These are phyloP conservation scores for Agrocybe pediades DNA, from an alignment of 768 basidiomycete species.

Conservation along the genomic window DNA sequence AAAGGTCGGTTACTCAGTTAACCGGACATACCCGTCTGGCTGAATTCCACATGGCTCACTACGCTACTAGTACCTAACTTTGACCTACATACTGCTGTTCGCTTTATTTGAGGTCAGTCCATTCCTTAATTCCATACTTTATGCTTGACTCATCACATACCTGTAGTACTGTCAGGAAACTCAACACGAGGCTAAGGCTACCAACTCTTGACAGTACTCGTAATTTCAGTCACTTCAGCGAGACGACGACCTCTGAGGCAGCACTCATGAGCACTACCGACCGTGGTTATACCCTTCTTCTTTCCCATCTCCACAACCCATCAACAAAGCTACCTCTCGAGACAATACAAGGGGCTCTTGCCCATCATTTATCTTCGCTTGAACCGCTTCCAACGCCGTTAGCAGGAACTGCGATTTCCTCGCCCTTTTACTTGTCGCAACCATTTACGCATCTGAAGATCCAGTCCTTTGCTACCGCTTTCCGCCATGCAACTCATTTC, in stretches of 20 bases:
- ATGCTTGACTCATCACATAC: too few species aligned
- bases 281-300: conserved; percentile 35
- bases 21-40: too few species aligned
- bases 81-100: too few species aligned
- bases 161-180: too few species aligned
- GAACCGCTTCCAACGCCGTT: conserved; percentile 57
- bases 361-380: conserved; percentile 57
- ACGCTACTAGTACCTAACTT: too few species aligned
- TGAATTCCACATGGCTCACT: too few species aligned
- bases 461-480: conserved; percentile 52
- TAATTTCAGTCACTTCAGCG: too few species aligned
- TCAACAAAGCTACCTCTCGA: conserved; percentile 43
- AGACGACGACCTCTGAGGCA: neutral
- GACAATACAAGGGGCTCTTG: conserved; percentile 55
- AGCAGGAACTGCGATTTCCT: conserved; percentile 55
- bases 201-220: too few species aligned
- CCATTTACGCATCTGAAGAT: conserved; percentile 49
- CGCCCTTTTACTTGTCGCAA: conserved; percentile 50
- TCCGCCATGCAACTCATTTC: conserved; percentile 61
- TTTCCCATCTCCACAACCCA: conserved; percentile 53
- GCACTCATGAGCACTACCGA: conserved; percentile 20
- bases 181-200: too few species aligned
- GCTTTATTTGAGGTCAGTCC: too few species aligned
- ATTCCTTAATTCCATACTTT: too few species aligned
- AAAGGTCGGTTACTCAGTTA: too few species aligned